phyloP scores from a whole-genome alignment of 2,329 filamentous ascomycete genomes.

The Juglanconis oblonga region DNA sequence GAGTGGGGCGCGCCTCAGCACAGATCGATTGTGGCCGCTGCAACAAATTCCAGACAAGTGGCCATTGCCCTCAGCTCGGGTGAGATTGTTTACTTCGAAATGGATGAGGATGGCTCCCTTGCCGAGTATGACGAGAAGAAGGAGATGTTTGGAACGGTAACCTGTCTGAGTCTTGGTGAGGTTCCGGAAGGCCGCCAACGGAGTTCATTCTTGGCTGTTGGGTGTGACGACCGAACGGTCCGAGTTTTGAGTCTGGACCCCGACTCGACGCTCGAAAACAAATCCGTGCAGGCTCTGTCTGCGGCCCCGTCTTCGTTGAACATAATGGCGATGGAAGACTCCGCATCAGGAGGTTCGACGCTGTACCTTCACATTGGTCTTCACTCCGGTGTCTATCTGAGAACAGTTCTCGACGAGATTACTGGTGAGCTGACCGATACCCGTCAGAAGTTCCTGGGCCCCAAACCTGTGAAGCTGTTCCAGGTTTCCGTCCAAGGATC shows the following conservation, averaged over 20 bases:
- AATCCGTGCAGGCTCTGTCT: slow-evolving; percentile 90
- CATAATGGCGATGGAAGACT: slow-evolving; percentile 95
- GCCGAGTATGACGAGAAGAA: slow-evolving; percentile 94
- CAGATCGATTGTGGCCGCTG: slow-evolving; percentile 89
- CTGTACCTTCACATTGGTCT: slow-evolving; percentile 95
- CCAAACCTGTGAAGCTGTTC: slow-evolving; percentile 85
- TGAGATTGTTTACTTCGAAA: slow-evolving; percentile 97
- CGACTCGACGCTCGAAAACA: slow-evolving; percentile 86
- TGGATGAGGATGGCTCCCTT: slow-evolving; percentile 85
- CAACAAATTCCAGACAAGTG: slow-evolving; percentile 90
- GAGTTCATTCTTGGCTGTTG: slow-evolving; percentile 91
- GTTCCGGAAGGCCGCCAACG: slow-evolving; percentile 86
- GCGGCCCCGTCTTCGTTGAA: slow-evolving; percentile 84
- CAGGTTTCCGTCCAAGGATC: slow-evolving; percentile 84
- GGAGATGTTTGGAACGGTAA: slow-evolving; percentile 93
- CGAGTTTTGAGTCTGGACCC: slow-evolving; percentile 87
- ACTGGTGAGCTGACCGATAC: slow-evolving; percentile 96
- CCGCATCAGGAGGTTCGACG: slow-evolving; percentile 81
- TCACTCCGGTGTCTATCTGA: slow-evolving; percentile 91
- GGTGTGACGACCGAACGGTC: slow-evolving; percentile 94
- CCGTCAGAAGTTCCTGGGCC: slow-evolving; percentile 87
- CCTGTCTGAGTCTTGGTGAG: slow-evolving; percentile 87
- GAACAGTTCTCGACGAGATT: slow-evolving; percentile 90
- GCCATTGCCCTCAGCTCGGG: slow-evolving; percentile 92
- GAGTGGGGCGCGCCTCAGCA: slow-evolving; percentile 95